Base-by-base conservation (phyloP, 2,329 filamentous ascomycete species). In the Pseudovirgaria hyperparasitica region DNA sequence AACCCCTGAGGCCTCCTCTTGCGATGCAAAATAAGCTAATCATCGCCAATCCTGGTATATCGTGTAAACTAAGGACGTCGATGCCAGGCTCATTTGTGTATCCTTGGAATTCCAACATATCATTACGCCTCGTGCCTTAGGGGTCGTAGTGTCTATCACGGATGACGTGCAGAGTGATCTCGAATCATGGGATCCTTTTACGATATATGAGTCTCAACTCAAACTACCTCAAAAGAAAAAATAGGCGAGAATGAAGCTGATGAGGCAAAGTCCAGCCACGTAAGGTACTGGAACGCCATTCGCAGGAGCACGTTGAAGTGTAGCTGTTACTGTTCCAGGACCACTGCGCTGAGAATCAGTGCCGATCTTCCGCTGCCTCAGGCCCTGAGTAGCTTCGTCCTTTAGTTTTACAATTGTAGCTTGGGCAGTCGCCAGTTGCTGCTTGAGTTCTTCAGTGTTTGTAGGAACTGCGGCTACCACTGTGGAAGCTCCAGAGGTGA, bases 171-270 rank as follows among this genome's bases (percentile, higher is more conserved):
- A n/a, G n/a, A n/a, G n/a, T n/a, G n/a, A n/a, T n/a, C n/a, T n/a
- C n/a, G n/a, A n/a, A n/a, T n/a, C n/a, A n/a, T n/a, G n/a, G n/a
- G n/a, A n/a, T n/a, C n/a, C n/a, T n/a, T n/a, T n/a, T n/a, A n/a
- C n/a, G n/a, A n/a, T n/a, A n/a, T n/a, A n/a, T n/a, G n/a, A n/a
- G n/a, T n/a, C n/a, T n/a, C n/a, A n/a, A n/a, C n/a, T n/a, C n/a
- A n/a, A n/a, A n/a, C n/a, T n/a, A 21, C 32, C 35, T 66, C 75
- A 98, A 58, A 98, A 98, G 65, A 98, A 85, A 56, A 96, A 72
- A 60, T 94, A 98, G 29, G 85, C 90, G 42, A 96, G 70, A 48
- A 98, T 58, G 62, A 98, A 98, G 63, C 82, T 86, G 37, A 92
- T 45, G 44, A 98, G 63, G 52, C 86, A 94, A 22, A 98, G 62